Evolutionary conservation across 495 filamentous ascomycete species (phyloP), one percentile per base, ranked within the genome.

Genomic region (Peziza echinospora): DNA sequence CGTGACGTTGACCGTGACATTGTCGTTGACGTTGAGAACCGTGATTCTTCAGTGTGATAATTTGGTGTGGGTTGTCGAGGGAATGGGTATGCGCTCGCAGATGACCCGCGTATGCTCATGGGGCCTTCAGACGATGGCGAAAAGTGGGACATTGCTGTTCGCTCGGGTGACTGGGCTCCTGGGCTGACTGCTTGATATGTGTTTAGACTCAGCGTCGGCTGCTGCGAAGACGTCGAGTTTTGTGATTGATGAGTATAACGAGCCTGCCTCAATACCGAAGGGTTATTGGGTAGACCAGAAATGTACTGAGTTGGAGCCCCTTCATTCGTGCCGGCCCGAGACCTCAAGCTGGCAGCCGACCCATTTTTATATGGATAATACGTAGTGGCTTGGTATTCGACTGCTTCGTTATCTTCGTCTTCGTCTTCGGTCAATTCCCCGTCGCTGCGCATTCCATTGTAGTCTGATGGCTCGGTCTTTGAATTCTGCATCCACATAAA

Each of bases 91-190:
- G 72, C 60, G 26, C 68, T 69, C 2, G 73, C 72, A 43, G 75
- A 72, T 45, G 80, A 92, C 6, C 83, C 84, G 41, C 86, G 73
- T 5, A 79, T 80, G 1, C 84, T 91, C 10, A 70, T 72, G 17
- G 89, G 84, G 1, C 85, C 86, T 47, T 94, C 85, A 10, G 70
- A 72, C 8, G 75, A 71, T 1, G 89, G 89, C 0, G 87, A 94
- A 60, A 97, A 97, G 59, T 93, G 94, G 6, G 85, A 93, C 42
- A 46, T 56, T 75, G 22, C 55, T 47, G 54, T 40, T 30, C 51
- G 54, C 13, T 45, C 43, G 22, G 77, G 63, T 46, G 70, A 67
- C 59, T 65, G 51, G 62, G 64, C 57, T 57, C 72, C 47, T 52
- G 58, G 40, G 50, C 57, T 39, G 43, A 63, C 47, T 37, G 60